These are phyloP conservation scores for Boletus sp. DNA, from an alignment of 768 basidiomycete genomes.

Conservation along the genomic window DNA sequence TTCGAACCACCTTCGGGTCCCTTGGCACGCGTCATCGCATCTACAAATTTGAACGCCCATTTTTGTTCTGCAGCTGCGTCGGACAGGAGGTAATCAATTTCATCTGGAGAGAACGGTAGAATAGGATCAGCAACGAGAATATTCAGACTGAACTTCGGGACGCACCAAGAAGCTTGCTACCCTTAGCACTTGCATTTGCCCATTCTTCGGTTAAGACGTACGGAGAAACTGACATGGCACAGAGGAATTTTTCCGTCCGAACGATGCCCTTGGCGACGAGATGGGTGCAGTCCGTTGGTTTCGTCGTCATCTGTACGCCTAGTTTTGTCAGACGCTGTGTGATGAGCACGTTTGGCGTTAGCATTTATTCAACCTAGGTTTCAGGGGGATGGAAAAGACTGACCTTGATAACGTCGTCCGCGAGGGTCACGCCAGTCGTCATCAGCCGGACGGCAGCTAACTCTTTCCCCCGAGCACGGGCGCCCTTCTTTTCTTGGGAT, in stretches of 20 bases:
- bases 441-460: slow-evolving; percentile 45
- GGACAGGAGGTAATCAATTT: slow-evolving; percentile 53
- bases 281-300: slow-evolving; percentile 74
- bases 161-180: slow-evolving; percentile 63
- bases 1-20: slow-evolving; percentile 40
- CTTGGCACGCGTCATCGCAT: slow-evolving; percentile 61
- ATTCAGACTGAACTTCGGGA: slow-evolving; percentile 8
- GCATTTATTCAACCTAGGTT: neutral
- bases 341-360: neutral
- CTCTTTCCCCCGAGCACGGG: slow-evolving; percentile 4
- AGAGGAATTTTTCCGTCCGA: slow-evolving; percentile 87
- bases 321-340: slow-evolving; percentile 61
- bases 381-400: slow-evolving; percentile 7
- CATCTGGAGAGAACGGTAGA: slow-evolving; percentile 43
- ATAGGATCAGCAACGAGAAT: neutral
- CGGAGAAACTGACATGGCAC: slow-evolving; percentile 64
- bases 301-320: slow-evolving; percentile 62
- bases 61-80: slow-evolving; percentile 67
- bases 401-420: slow-evolving; percentile 60
- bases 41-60: slow-evolving; percentile 60
- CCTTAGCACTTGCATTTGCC: slow-evolving; percentile 58
- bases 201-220: slow-evolving; percentile 66
- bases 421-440: slow-evolving; percentile 64
- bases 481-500: slow-evolving; percentile 12
- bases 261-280: slow-evolving; percentile 67